Percentiles rank a stretch among this genome's conserved stretches.
These are phyloP conservation scores for Ailanthus altissimus DNA, from an alignment of 345 rosid genomes.

Conservation along the genomic window DNA sequence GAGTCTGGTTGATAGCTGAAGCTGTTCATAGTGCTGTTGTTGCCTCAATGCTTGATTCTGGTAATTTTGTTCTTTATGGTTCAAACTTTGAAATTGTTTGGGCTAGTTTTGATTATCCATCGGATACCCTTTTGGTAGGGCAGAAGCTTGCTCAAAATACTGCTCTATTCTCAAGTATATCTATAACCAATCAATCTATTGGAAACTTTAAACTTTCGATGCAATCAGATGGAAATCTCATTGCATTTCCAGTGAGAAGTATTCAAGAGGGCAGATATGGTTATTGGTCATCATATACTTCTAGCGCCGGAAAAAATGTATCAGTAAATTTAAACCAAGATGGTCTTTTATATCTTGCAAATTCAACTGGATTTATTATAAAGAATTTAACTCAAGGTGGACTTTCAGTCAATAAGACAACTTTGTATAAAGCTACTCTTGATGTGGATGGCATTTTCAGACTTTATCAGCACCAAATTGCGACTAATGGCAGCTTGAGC, in stretches of 20 bases:
- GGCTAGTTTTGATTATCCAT: conserved; percentile 8
- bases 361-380: not conserved
- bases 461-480: conserved; percentile 4
- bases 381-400: not conserved
- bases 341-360: conserved; percentile 26
- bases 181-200: not conserved
- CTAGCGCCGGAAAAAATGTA: not conserved
- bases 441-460: conserved; percentile 10
- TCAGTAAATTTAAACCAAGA: not conserved
- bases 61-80: conserved; percentile 8
- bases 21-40: not conserved
- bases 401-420: not conserved
- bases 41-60: conserved; percentile 14
- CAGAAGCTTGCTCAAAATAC: not conserved
- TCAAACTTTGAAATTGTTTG: too few relatives aligned
- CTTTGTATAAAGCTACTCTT: not conserved
- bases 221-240: conserved; percentile 11
- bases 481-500: not conserved
- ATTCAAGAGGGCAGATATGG: not conserved
- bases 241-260: not conserved
- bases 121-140: not conserved
- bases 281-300: not conserved
- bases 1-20: not conserved
- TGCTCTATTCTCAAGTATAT: conserved; percentile 18
- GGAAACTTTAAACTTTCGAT: conserved; percentile 4